Percentiles rank a stretch among this genome's conserved stretches.
These are phyloP conservation scores for Kentomonas sorsogonicus DNA, from an alignment of 208 protist genomes.

Conservation along the genomic window DNA sequence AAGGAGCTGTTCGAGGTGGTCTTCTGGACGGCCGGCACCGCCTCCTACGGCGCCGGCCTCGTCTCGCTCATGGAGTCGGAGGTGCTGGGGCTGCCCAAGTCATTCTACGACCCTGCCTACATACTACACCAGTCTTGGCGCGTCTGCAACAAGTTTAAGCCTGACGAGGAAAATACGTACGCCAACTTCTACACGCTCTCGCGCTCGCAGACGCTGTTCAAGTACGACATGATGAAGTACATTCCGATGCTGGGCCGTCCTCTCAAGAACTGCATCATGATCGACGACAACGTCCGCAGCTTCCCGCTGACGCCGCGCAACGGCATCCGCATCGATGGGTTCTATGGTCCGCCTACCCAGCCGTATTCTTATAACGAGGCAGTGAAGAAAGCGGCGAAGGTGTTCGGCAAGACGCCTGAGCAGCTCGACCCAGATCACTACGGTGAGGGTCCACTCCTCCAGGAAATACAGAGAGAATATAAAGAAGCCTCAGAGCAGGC, in stretches of 20 bases:
- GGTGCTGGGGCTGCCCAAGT: conserved; percentile 61
- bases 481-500: no score
- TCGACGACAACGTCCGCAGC: conserved; percentile 87
- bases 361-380: conserved; percentile 43
- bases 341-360: conserved; percentile 45
- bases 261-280: conserved; percentile 53
- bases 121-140: conserved; percentile 40
- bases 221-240: conserved; percentile 83
- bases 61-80: conserved; percentile 72
- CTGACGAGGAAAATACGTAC: no score
- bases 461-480: no score
- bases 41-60: conserved; percentile 77
- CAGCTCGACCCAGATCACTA: no score
- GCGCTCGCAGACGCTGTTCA: conserved; percentile 70
- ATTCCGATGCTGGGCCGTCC: conserved; percentile 79
- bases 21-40: conserved; percentile 83
- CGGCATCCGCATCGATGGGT: conserved; percentile 60
- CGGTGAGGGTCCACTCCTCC: no score
- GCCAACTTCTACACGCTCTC: conserved; percentile 84
- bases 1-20: conserved; percentile 79
- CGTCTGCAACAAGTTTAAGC: conserved; percentile 22
- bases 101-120: conserved; percentile 56
- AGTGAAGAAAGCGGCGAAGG: conserved; percentile 19
- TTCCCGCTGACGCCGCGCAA: conserved; percentile 82
- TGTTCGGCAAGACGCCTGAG: no score